Percentiles rank a stretch among this genome's conserved stretches.
Conservation (phyloP, 805 yeast genomes). For the Lachancea kluyveri region DNA sequence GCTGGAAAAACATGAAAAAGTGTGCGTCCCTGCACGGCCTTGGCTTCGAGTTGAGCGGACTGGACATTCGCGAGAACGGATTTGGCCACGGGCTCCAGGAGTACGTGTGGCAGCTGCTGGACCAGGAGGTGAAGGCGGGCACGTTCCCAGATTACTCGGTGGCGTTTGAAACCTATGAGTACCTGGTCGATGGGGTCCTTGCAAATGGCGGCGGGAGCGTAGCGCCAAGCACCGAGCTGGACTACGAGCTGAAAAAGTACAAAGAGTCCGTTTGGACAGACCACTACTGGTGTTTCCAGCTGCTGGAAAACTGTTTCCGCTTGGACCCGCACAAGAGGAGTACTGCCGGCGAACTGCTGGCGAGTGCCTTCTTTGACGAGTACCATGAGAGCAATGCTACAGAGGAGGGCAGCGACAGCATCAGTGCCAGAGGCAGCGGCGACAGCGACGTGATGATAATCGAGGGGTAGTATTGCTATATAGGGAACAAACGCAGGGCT, state of each 20-base stretch:
- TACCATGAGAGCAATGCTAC: constrained; percentile 18
- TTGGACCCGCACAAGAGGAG: constrained; percentile 53
- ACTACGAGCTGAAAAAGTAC: constrained; percentile 23
- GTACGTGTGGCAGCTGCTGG: constrained; percentile 23
- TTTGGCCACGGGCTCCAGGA: constrained; percentile 30
- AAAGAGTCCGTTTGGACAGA: constrained; percentile 32
- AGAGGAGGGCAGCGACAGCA: constrained; percentile 25
- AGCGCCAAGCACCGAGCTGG: constrained; percentile 11
- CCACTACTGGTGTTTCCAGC: constrained; percentile 41
- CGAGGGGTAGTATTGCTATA: constrained; percentile 1
- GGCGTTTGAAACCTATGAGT: constrained; percentile 55
- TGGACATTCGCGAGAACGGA: constrained; percentile 38
- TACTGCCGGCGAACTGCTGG: constrained; percentile 51
- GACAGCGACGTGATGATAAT: constrained; percentile 19
- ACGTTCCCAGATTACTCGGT: constrained; percentile 68
- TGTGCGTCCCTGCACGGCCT: constrained; percentile 85
- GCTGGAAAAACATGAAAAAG: constrained; percentile 60
- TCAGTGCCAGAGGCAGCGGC: constrained; percentile 28
- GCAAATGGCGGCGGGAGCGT: constrained; percentile 8
- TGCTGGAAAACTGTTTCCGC: constrained; percentile 51
- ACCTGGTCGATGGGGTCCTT: constrained; percentile 28
- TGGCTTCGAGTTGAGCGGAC: constrained; percentile 64
- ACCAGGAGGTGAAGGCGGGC: constrained; percentile 38
- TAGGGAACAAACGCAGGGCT: background rate
- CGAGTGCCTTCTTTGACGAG: constrained; percentile 54